Percentiles rank a stretch among this genome's conserved stretches.
Conservation (phyloP, 805 yeast genomes). For the Metschnikowia picachoensis region DNA sequence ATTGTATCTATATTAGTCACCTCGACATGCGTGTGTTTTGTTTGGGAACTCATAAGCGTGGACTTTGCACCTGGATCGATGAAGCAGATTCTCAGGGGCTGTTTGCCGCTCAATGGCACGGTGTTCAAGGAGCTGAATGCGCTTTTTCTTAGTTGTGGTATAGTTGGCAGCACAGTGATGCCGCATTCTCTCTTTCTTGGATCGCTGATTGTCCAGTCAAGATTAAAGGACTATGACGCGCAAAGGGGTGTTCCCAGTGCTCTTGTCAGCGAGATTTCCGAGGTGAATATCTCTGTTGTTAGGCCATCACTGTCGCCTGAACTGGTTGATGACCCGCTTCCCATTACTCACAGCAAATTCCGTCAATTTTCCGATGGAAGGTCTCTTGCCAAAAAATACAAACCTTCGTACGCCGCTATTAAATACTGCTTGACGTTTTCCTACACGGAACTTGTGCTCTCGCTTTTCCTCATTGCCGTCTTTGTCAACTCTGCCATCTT, state of each 20-base stretch:
- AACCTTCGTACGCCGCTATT: conserved; percentile 41
- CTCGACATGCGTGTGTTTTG: conserved; percentile 73
- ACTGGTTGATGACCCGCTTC: conserved; percentile 11
- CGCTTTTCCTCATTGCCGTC: conserved; percentile 40
- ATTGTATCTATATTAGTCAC: conserved; percentile 69
- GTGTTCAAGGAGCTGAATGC: conserved; percentile 36
- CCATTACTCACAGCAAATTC: conserved; percentile 19
- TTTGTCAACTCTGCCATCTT: conserved; percentile 44
- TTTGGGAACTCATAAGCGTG: conserved; percentile 57
- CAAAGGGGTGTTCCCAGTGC: conserved; percentile 24
- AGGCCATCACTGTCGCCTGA: not conserved
- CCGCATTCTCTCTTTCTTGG: conserved; percentile 45
- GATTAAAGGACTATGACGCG: conserved; percentile 40
- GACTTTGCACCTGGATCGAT: conserved; percentile 50
- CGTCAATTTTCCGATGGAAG: conserved; percentile 29
- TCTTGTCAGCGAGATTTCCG: not conserved
- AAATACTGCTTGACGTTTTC: conserved; percentile 39
- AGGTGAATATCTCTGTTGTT: not conserved
- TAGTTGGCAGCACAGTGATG: conserved; percentile 47
- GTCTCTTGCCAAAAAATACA: conserved; percentile 29
- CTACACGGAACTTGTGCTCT: conserved; percentile 36
- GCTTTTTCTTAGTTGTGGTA: conserved; percentile 41
- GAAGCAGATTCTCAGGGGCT: conserved; percentile 56
- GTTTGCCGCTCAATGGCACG: conserved; percentile 49
- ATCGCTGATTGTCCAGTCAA: conserved; percentile 41